These are phyloP conservation scores for Stevia rebaudiana DNA, from an alignment of 140 eudicot species.

Conservation along the genomic window DNA sequence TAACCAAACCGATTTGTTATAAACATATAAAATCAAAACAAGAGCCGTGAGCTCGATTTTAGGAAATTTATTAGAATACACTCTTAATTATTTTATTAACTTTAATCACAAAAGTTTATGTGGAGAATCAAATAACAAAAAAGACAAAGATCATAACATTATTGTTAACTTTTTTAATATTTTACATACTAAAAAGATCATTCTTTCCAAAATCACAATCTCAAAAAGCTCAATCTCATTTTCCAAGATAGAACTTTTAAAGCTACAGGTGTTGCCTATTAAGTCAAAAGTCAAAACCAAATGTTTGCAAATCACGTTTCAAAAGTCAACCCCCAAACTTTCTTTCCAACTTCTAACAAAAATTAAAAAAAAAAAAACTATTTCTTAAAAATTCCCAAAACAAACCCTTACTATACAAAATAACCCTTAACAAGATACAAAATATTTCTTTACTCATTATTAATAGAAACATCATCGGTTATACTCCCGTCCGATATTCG, in stretches of 20 bases:
- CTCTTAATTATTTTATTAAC: too few species aligned
- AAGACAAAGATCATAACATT: background rate
- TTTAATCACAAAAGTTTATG: too few species aligned
- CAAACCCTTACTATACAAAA: conserved; percentile 26
- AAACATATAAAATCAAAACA: background rate
- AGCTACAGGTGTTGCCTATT: background rate
- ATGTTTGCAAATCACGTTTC: background rate
- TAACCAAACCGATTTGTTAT: background rate
- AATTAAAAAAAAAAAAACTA: conserved; percentile 8
- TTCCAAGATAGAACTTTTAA: conserved; percentile 8
- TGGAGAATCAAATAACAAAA: too few species aligned
- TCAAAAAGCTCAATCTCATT: conserved; percentile 16
- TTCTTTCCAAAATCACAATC: conserved; percentile 6
- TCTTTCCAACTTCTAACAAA: conserved; percentile 14
- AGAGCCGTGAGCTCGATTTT: too few species aligned
- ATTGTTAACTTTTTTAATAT: background rate
- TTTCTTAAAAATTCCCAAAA: conserved; percentile 5
- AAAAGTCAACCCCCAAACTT: conserved; percentile 15
- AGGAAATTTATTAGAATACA: too few species aligned
- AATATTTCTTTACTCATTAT: conserved; percentile 13
- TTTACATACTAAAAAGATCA: background rate
- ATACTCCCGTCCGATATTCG: conserved; percentile 26
- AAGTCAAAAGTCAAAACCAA: conserved; percentile 12
- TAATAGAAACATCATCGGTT: conserved; percentile 17
- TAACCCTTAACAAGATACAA: background rate